phyloP scores from a whole-genome alignment of 768 basidiomycete genomes.

The Tylopilus rubrobrunneus region DNA sequence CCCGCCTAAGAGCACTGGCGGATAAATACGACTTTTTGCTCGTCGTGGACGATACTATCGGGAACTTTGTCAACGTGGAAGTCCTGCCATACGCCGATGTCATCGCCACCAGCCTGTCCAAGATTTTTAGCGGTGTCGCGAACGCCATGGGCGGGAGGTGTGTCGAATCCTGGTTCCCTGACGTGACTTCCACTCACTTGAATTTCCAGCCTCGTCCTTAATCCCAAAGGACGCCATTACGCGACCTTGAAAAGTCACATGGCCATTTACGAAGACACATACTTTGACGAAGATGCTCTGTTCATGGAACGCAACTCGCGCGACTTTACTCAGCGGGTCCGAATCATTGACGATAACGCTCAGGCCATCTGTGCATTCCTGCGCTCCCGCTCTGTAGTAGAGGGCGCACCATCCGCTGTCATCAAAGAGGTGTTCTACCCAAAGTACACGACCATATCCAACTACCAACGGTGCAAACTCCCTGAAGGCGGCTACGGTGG shows the following conservation, averaged over 20 bases:
- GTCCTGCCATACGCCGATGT: constrained; percentile 84
- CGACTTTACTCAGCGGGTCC: constrained; percentile 76
- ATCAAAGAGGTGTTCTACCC: constrained; percentile 90
- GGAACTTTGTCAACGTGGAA: constrained; percentile 92
- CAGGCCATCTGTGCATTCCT: constrained; percentile 81
- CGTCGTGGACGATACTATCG: constrained; percentile 92
- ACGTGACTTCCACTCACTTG: background rate
- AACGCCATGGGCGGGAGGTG: constrained; percentile 99
- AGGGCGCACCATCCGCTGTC: constrained; percentile 36
- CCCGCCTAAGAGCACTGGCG: constrained; percentile 69
- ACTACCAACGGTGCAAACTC: constrained; percentile 71
- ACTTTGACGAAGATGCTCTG: constrained; percentile 88
- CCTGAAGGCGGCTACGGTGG: constrained; percentile 69
- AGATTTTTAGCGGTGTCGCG: constrained; percentile 90
- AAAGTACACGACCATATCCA: constrained; percentile 65
- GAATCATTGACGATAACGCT: constrained; percentile 75
- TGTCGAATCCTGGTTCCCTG: constrained; percentile 19
- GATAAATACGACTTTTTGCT: constrained; percentile 87
- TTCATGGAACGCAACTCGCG: constrained; percentile 99
- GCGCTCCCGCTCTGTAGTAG: constrained; percentile 49
- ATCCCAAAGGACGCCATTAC: constrained; percentile 75
- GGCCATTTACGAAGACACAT: constrained; percentile 73
- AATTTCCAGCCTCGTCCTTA: constrained; percentile 70
- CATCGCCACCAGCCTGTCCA: constrained; percentile 87
- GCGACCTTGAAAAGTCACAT: constrained; percentile 57